Evolutionary conservation across 805 yeast genomes (phyloP), one percentile per base, ranked within the genome.

Genomic region (Wickerhamomyces strasburgensis): DNA sequence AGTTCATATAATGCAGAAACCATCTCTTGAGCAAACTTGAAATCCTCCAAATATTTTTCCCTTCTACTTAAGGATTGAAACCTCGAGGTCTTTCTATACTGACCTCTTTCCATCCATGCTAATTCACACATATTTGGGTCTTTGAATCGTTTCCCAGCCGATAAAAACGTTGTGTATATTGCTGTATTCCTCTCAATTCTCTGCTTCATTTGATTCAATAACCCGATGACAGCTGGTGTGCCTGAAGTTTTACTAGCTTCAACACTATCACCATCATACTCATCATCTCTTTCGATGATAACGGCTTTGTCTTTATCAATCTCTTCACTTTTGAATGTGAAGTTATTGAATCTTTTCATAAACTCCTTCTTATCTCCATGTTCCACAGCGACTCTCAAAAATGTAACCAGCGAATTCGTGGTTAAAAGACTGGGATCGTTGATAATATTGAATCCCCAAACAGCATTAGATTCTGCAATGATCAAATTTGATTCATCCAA

Each of bases 21-120:
- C 84, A 87, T 80, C 10, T 75, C 66, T 18, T 73, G 59, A 2
- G 96, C 96, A 67, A 88, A 86, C 40, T 63, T 67, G 55, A 78
- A 78, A 51, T 82, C 90, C 4, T 67, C 57, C 4, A 56, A 52
- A 29, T 70, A 70, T 46, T 72, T 75, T 19, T 48, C 54, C 0
- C 39, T 35, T 8, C 61, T 48, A 1, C 64, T 34, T 14, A 76
- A 51, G 0, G 39, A 26, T 35, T 66, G 72, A 64, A 83, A 88
- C 3, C 47, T 44, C 0, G 32, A 17, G 0, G 84, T 68, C 40
- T 74, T 75, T 35, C 96, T 67, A 60, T 71, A 87, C 16, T 56
- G 43, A 3, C 96, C 96, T 50, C 97, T 73, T 51, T 84, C 95
- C 2, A 61, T 58, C 95, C 96, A 88, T 1, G 84, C 65, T 18